Base-by-base conservation (phyloP, 2,329 filamentous ascomycete species). In the Xylariaceae sp. region DNA sequence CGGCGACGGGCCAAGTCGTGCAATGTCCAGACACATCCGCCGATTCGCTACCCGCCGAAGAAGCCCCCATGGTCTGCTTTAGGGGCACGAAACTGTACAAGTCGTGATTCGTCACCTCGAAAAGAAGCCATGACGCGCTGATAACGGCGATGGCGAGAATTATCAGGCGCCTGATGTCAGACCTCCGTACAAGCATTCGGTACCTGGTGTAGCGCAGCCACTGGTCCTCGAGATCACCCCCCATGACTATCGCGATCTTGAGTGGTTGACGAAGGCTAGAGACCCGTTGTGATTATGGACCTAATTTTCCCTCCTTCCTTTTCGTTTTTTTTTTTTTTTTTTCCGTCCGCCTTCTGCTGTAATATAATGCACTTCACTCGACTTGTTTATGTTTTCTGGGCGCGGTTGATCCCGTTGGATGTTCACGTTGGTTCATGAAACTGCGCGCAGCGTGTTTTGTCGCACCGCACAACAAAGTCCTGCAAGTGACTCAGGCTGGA, bases 1-100 rank as follows among this genome's bases (percentile, higher is more conserved):
- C 18, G 26, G 47, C 50, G 19, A 69, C 66, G 7, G 67, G 65
- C 67, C 67, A 69, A 1, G 67, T 69, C 1, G 67, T 69, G 50
- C 67, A 69, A 46, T 64, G 62, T 1, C 65, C 64, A 0, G 64
- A 55, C 7, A 60, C 32, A 19, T 51, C 37, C 5, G 21, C 20
- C 18, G 16, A 23, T 2, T 46, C 48, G 20, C 47, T 16, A 14
- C 47, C 1, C 1, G 21, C 44, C n/a, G n/a, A n/a, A n/a, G n/a
- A n/a, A n/a, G 52, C 20, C 3, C 43, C 23, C 23, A 26, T 48
- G 2, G 57, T 37, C 3, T 23, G 12, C 7, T 58, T 32, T 12
- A 58, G 58, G 10, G 52, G 55, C 2, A 60, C 50, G 6, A 54
- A 40, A 23, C 53, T 60, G 44, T 56, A 60, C 20, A 65, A 18